Conservation (phyloP, 441 rosid genomes). For the Adansonia rubrostipa region DNA sequence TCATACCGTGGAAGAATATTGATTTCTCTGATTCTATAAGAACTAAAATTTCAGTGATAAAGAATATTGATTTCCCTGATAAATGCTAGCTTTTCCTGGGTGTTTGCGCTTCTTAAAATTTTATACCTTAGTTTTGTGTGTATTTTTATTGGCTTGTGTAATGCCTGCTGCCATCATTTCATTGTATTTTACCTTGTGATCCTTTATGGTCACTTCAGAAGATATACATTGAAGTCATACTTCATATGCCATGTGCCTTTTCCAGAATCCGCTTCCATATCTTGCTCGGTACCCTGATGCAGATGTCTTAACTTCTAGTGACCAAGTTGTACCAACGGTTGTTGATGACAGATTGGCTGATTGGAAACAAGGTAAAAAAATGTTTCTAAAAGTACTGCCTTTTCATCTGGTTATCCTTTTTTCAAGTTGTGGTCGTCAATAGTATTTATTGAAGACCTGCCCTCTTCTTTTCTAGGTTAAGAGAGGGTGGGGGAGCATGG, state of each 20-base stretch:
- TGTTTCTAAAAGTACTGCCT: background rate
- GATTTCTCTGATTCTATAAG: slow-evolving; percentile 11
- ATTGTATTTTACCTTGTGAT: background rate
- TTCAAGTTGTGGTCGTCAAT: background rate
- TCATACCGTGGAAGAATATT: background rate
- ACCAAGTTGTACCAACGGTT: slow-evolving; percentile 93
- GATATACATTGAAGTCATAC: slow-evolving; percentile 21
- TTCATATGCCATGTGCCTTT: slow-evolving; percentile 32
- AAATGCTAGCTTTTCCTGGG: background rate
- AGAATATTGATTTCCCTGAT: no score
- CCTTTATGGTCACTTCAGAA: slow-evolving; percentile 17
- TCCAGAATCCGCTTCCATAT: slow-evolving; percentile 94
- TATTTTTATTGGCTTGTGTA: slow-evolving; percentile 16
- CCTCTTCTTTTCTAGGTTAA: background rate
- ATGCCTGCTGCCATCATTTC: background rate
- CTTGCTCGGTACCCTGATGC: slow-evolving; percentile 96
- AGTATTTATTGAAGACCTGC: background rate
- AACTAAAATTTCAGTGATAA: background rate
- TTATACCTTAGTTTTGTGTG: background rate
- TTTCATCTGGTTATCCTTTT: background rate
- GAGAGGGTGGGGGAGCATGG: background rate
- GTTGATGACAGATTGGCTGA: slow-evolving; percentile 91
- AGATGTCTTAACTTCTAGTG: slow-evolving; percentile 94
- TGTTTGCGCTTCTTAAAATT: background rate
- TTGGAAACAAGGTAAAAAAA: slow-evolving; percentile 90